Percentiles rank a stretch among this genome's conserved stretches.
These are phyloP conservation scores for Trichoderma sp. DNA, from an alignment of 2,329 filamentous ascomycete species.

Conservation along the genomic window DNA sequence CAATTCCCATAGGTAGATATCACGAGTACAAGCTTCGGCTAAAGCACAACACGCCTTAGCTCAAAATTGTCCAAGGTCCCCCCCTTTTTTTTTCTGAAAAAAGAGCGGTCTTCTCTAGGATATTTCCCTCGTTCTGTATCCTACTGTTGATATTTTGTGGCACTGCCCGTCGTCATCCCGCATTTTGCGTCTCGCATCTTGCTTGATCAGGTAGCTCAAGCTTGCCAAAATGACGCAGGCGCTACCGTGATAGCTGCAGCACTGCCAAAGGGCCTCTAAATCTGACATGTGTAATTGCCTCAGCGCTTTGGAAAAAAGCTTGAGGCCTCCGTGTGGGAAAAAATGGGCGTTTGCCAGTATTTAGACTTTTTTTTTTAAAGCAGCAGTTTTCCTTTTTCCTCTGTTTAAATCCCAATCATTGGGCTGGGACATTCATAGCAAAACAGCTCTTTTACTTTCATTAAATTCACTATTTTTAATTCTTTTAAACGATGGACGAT, in stretches of 20 bases:
- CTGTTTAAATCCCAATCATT: neutral
- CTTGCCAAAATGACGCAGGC: constrained; percentile 22
- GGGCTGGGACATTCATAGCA: neutral
- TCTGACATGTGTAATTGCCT: constrained; percentile 20
- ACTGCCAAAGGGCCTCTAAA: neutral
- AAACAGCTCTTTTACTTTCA: neutral
- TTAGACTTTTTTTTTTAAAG: neutral
- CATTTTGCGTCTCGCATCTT: neutral
- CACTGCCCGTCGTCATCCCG: neutral
- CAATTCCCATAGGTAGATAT: neutral
- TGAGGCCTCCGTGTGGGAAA: constrained; percentile 11
- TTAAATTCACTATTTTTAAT: neutral
- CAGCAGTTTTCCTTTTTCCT: neutral
- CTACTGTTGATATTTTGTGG: neutral
- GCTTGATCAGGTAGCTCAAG: neutral
- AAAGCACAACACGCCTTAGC: neutral
- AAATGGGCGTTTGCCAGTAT: neutral
- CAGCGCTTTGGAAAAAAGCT: neutral
- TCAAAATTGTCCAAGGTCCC: neutral
- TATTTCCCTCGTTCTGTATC: neutral
- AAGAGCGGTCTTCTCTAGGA: neutral
- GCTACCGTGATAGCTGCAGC: neutral
- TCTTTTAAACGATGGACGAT: neutral
- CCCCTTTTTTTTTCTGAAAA: neutral
- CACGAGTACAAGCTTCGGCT: neutral